These are phyloP conservation scores for Oryza glumipatula DNA, from an alignment of 176 grass and related monocot genomes.

Conservation along the genomic window DNA sequence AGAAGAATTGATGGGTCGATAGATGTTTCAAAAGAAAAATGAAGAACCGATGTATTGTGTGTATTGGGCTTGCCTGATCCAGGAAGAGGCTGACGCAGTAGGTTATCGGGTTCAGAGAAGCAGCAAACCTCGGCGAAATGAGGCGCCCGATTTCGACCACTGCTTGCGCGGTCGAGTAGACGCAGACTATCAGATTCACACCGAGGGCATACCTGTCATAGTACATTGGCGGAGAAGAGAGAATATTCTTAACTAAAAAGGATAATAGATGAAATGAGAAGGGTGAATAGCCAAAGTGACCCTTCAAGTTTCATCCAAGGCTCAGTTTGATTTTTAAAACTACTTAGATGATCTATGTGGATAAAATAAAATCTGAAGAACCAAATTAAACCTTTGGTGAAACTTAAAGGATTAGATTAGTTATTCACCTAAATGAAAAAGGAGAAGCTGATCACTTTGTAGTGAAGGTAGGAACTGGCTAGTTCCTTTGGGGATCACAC, in stretches of 20 bases:
- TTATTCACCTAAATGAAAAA: too few relatives aligned
- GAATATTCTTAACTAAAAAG: neutral
- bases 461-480: too few relatives aligned
- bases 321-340: too few relatives aligned
- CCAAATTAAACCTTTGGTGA: too few relatives aligned
- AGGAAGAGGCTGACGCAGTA: conserved; percentile 73
- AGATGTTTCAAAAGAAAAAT: neutral
- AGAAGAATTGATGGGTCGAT: neutral
- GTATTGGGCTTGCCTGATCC: conserved; percentile 70
- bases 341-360: too few relatives aligned
- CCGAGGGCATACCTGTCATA: conserved; percentile 62
- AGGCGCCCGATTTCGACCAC: conserved; percentile 44
- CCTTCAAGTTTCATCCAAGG: too few relatives aligned
- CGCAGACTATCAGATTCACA: conserved; percentile 73
- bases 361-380: too few relatives aligned
- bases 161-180: conserved; percentile 71
- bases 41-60: neutral
- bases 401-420: too few relatives aligned
- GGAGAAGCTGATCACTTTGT: too few relatives aligned
- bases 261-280: neutral
- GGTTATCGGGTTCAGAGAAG: conserved; percentile 31
- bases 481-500: too few relatives aligned
- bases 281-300: too few relatives aligned
- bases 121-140: conserved; percentile 35
- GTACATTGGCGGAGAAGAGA: neutral